phyloP scores from a whole-genome alignment of 73 alveolate species.

The Paramecium sonneborni region DNA sequence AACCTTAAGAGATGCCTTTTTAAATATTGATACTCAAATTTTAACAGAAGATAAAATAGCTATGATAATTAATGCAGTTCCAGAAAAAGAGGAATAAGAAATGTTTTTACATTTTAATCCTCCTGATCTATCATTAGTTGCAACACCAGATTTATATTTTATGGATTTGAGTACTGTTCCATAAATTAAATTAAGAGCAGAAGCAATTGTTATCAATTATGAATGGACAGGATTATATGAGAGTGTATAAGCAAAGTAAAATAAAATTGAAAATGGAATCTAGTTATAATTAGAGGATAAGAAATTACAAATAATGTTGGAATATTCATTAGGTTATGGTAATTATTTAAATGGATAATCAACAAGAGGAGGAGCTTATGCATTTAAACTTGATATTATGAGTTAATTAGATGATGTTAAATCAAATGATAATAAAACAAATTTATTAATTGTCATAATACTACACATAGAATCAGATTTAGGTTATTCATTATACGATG shows the following conservation, averaged over 20 bases:
- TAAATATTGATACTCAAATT: neutral
- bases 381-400: constrained; percentile 43
- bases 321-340: constrained; percentile 41
- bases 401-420: constrained; percentile 49
- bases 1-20: constrained; percentile 7
- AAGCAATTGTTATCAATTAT: neutral
- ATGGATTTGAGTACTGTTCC: constrained; percentile 46
- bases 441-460: constrained; percentile 22
- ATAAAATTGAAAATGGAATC: neutral
- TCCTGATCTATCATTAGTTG: neutral
- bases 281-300: neutral
- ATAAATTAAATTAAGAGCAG: constrained; percentile 12
- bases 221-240: neutral
- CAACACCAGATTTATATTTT: constrained; percentile 25
- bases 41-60: constrained; percentile 27
- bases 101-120: neutral
- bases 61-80: constrained; percentile 40
- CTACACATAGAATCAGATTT: neutral
- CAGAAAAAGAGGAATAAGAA: constrained; percentile 52
- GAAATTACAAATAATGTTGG: neutral
- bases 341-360: constrained; percentile 51
- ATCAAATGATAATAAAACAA: constrained; percentile 51
- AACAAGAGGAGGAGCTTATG: constrained; percentile 48
- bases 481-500: neutral
- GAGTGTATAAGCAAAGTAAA: neutral